Conservation (phyloP, 148 eudicot genomes). For the Rhododendron ovatum region DNA sequence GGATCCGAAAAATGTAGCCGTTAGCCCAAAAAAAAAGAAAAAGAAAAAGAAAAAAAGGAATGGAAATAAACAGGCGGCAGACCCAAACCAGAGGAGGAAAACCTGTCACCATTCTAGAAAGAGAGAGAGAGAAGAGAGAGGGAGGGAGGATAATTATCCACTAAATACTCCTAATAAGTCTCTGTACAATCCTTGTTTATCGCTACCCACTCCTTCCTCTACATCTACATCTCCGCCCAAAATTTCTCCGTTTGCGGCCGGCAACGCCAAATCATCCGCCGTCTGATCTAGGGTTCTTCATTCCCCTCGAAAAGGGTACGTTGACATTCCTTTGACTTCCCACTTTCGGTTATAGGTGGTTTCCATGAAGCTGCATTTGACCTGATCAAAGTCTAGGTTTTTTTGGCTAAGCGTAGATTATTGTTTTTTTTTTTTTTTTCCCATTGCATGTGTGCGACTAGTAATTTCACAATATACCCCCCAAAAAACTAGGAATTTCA, state of each 20-base stretch:
- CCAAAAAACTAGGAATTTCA: not conserved
- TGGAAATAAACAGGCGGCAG: not conserved
- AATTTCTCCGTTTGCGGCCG: not conserved
- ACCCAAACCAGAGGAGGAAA: not conserved
- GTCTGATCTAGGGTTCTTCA: conserved; percentile 1
- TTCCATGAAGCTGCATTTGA: not conserved
- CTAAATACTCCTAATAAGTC: not conserved
- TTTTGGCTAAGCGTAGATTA: not conserved
- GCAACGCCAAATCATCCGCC: not conserved
- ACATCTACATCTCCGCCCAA: not conserved
- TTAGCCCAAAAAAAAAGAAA: not conserved
- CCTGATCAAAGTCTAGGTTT: not conserved
- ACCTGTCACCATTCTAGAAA: not conserved
- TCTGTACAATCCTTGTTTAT: not conserved
- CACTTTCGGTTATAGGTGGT: not conserved
- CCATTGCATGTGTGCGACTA: not conserved
- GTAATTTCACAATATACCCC: not conserved
- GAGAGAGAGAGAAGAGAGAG: not conserved
- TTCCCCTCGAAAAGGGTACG: not conserved
- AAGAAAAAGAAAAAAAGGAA: not conserved
- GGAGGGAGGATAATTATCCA: not conserved
- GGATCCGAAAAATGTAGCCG: no score
- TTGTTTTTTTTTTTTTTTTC: no score
- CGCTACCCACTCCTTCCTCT: not conserved
- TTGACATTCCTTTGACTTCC: not conserved